These are phyloP conservation scores for Cryptococcus wingfieldii DNA, from an alignment of 1,284 basidiomycete species.

Conservation along the genomic window DNA sequence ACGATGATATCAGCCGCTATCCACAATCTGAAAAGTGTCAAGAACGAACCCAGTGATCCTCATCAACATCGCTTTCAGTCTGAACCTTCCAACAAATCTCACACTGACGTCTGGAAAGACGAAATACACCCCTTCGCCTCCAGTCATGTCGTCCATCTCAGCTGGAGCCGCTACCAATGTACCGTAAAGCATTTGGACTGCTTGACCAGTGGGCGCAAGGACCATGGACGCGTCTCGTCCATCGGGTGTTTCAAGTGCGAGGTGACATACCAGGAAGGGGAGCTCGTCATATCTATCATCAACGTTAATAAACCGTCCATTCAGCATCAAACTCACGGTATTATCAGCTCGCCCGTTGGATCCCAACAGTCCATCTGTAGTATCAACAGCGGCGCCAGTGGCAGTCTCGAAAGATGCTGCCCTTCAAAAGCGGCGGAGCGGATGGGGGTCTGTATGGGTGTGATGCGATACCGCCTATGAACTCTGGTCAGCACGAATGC, in stretches of 20 bases:
- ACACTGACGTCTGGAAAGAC: slow-evolving; percentile 86
- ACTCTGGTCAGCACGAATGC: background rate
- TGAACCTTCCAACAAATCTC: slow-evolving; percentile 67
- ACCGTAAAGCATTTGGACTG: slow-evolving; percentile 63
- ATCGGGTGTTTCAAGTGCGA: slow-evolving; percentile 55
- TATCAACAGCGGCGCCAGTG: slow-evolving; percentile 72
- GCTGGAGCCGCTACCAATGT: slow-evolving; percentile 75
- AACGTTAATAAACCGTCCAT: background rate
- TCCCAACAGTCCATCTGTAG: slow-evolving; percentile 71
- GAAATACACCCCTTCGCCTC: slow-evolving; percentile 73
- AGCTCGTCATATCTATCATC: slow-evolving; percentile 63
- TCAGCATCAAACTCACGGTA: slow-evolving; percentile 42
- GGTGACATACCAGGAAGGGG: slow-evolving; percentile 73
- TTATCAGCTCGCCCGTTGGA: slow-evolving; percentile 39
- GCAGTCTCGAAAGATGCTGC: slow-evolving; percentile 68
- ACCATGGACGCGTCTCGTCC: slow-evolving; percentile 35
- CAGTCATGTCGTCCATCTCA: slow-evolving; percentile 69
- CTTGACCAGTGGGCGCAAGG: slow-evolving; percentile 17
- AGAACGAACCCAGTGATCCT: slow-evolving; percentile 67
- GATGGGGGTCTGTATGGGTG: slow-evolving; percentile 67
- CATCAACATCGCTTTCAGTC: slow-evolving; percentile 68
- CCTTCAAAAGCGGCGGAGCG: slow-evolving; percentile 72
- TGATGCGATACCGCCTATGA: slow-evolving; percentile 43
- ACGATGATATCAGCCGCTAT: background rate
- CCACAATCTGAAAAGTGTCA: background rate